Percentiles rank a stretch among this genome's conserved stretches.
phyloP scores from a whole-genome alignment of 2,329 filamentous ascomycete genomes.

The Trichoderma semiorbis region DNA sequence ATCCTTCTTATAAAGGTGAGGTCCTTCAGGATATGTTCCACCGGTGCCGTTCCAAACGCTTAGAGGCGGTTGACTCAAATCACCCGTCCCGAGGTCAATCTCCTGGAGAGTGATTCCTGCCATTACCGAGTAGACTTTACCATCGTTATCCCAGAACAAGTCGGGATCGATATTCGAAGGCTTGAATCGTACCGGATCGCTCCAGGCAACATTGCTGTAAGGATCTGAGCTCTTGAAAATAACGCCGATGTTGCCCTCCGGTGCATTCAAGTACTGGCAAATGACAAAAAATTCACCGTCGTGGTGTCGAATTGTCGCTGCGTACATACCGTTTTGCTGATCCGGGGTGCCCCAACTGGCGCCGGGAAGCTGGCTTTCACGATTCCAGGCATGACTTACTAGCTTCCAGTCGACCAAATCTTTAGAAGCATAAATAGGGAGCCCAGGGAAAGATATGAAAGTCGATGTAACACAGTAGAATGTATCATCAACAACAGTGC shows the following conservation, averaged over 20 bases:
- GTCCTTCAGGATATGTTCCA: no score
- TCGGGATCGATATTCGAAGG: conserved; percentile 38
- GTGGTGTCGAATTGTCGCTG: conserved; percentile 43
- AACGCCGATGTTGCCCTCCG: conserved; percentile 7
- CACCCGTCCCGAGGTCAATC: conserved; percentile 40
- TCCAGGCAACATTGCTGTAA: no score
- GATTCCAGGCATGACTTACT: conserved; percentile 38
- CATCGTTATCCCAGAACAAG: conserved; percentile 53
- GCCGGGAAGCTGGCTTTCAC: conserved; percentile 40
- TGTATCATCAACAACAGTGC: no score
- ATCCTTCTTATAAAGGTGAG: no score
- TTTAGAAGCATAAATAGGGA: conserved; percentile 49
- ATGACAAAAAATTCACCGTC: conserved; percentile 42
- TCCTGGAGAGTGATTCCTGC: conserved; percentile 32
- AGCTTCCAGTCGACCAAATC: conserved; percentile 50
- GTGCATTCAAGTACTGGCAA: conserved; percentile 22
- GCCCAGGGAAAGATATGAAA: no score
- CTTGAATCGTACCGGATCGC: no score
- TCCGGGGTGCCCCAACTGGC: conserved; percentile 29
- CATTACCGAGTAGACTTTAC: conserved; percentile 46
- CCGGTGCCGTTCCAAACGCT: no score
- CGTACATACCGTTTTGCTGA: conserved; percentile 43
- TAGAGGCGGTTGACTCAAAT: conserved; percentile 26
- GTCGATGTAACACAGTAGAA: no score
- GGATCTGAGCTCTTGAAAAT: no score